phyloP scores from a whole-genome alignment of 179 eudicot species.

The Spinacia oleracea region DNA sequence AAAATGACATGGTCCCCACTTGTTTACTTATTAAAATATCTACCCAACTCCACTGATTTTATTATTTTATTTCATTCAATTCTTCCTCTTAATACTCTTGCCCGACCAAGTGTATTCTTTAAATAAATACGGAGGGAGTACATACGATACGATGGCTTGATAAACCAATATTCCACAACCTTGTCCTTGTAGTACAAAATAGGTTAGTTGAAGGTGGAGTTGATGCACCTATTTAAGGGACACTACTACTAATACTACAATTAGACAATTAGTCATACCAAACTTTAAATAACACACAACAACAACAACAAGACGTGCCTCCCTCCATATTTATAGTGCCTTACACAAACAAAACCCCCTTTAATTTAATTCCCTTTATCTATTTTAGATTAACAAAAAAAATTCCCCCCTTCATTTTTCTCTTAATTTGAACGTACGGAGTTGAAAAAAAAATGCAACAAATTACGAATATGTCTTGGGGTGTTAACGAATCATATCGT shows the following conservation, averaged over 20 bases:
- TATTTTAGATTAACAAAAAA: background rate
- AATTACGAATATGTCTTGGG: conserved; percentile 17
- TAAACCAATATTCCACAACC: background rate
- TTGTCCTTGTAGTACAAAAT: background rate
- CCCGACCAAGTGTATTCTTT: too few species aligned
- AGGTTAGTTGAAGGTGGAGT: conserved; percentile 20
- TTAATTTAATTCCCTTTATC: background rate
- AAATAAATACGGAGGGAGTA: too few species aligned
- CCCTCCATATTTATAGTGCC: conserved; percentile 16
- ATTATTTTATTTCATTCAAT: too few species aligned
- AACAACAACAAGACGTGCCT: conserved; percentile 13
- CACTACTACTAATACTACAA: conserved; percentile 1
- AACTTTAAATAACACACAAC: background rate
- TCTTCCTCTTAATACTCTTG: too few species aligned
- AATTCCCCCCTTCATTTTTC: background rate
- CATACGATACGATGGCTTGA: too few species aligned
- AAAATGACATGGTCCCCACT: too few species aligned
- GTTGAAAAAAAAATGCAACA: background rate
- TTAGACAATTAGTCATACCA: conserved; percentile 21
- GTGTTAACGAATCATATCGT: conserved; percentile 48
- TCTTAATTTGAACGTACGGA: background rate
- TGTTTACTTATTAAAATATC: too few species aligned
- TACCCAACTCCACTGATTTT: too few species aligned
- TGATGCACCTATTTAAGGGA: conserved; percentile 20
- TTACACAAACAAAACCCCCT: conserved; percentile 3